These are phyloP conservation scores for Actinomucor elegans DNA, from an alignment of 371 early-diverging fungal species.

Conservation along the genomic window DNA sequence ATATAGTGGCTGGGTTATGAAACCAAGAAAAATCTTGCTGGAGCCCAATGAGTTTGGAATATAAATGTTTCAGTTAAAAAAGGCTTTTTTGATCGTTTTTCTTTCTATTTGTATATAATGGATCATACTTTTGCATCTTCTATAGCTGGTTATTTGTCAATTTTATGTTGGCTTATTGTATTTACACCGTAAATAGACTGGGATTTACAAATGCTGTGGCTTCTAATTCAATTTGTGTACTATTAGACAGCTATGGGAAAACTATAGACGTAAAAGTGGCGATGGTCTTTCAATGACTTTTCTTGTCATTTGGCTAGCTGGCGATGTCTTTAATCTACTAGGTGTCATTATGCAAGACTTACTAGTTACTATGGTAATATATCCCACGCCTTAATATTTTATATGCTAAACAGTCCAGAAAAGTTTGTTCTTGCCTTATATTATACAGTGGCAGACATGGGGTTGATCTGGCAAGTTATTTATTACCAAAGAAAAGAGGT, in stretches of 20 bases:
- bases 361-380: slow-evolving; percentile 59
- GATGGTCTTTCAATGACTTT: slow-evolving; percentile 71
- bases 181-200: slow-evolving; percentile 58
- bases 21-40: too few species aligned
- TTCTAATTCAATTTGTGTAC: not conserved
- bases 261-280: slow-evolving; percentile 59
- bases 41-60: too few species aligned
- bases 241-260: slow-evolving; percentile 61
- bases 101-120: slow-evolving; percentile 24
- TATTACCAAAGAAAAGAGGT: slow-evolving; percentile 37
- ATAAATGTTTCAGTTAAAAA: too few species aligned
- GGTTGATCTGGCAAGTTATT: slow-evolving; percentile 53
- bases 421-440: slow-evolving; percentile 48
- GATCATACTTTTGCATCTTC: slow-evolving; percentile 27
- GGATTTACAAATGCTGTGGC: not conserved
- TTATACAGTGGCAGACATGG: slow-evolving; percentile 53
- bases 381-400: too few species aligned
- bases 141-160: slow-evolving; percentile 46
- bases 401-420: too few species aligned
- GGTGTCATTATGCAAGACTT: slow-evolving; percentile 78
- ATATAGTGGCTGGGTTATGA: too few species aligned
- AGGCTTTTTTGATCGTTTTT: slow-evolving; percentile 54
- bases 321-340: slow-evolving; percentile 77
- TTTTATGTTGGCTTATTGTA: slow-evolving; percentile 62
- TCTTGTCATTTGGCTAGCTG: slow-evolving; percentile 80